Base-by-base conservation (phyloP, 306 rosid species). In the Lathyrus sativus region DNA sequence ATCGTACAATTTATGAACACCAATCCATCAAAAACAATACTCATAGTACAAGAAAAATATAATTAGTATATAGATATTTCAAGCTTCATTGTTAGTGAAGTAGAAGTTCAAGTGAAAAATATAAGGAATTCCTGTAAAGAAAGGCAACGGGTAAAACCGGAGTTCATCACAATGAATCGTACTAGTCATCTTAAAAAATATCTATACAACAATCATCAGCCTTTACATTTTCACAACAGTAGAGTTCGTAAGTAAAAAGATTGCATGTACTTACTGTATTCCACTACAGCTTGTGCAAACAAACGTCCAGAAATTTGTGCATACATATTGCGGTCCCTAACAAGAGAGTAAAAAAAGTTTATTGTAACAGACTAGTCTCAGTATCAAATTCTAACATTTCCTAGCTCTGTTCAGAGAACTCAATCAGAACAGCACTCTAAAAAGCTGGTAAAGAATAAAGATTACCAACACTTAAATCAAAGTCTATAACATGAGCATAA, bases 321-420 rank as follows among this genome's bases (percentile, higher is more conserved):
- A 93, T 22, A 93, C 97, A 80, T 93, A 93, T 71, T 93, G 97
- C 3, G 98, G 96, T 61, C 97, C 98, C 98, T 93, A 89, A 58
- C 68, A 72, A 75, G 55, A 12, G 65, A 72, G 43, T 12, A 54
- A 41, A 6, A 62, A 64, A 65, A 54, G 37, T 71, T 55, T 46
- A 51, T 57, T 58, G 62, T 46, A 75, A 72, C 68, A 65, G 45
- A 73, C 61, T 37, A 63, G 43, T 49, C 54, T 58, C 41, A 44
- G 67, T 39, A 67, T 62, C 62, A 85, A 51, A 45, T 55, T 71
- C 58, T 62, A 63, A n/a, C 19, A 55, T 62, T 45, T 67, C 44
- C 44, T 35, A 33, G 38, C 65, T 15, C 65, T 12, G 24, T 73
- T 35, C 45, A 54, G 50, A 35, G 24, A 68, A 65, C 37, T 31